Evolutionary conservation across 441 rosid species (phyloP), one percentile per base, ranked within the genome.

Genomic region (Rhodomyrtus psidioides): DNA sequence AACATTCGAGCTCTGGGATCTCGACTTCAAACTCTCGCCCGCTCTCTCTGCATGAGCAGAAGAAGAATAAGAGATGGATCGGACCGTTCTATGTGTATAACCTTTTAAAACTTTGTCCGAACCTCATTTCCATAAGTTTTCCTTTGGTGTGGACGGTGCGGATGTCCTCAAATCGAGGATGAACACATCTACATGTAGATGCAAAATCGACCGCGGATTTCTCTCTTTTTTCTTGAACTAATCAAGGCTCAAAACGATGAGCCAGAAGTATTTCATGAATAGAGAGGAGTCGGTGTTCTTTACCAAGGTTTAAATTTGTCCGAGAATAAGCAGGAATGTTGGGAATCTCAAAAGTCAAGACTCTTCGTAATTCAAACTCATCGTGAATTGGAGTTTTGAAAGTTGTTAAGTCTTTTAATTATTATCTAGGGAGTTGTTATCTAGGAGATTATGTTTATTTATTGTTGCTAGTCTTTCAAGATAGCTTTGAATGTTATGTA

Each of bases 1-100:
- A 49, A 85, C 58, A 54, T 96, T 97, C 59, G 95, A 94, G 89
- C 92, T 93, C 1, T 97, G 99, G 99, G 94, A 94, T 88, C 96
- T 95, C 42, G 95, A 94, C 88, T 93, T 91, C 91, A 92, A 93
- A 82, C 85, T 93, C 83, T 79, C 92, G 23, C 93, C 95, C 19
- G 65, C 91, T 58, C 46, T 86, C 19, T 81, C 88, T 85, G 86
- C 87, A 8, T 86, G 81, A 82, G 79, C 91, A 49, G 51, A 10
- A n/a, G 13, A 53, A n/a, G 55, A 53, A 19, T 17, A 65, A 34
- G 76, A 34, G 14, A 65, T 10, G 76, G 76, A 65, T 65, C 15
- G 46, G 51, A 65, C 10, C 34, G 4, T 46, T 34, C 76, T 65
- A 0, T 39, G 19, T 34, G 46, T 65, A 42, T 19, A 34, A 34